These are phyloP conservation scores for Phytophthora foliorum DNA, from an alignment of 352 stramenopile species.

Conservation along the genomic window DNA sequence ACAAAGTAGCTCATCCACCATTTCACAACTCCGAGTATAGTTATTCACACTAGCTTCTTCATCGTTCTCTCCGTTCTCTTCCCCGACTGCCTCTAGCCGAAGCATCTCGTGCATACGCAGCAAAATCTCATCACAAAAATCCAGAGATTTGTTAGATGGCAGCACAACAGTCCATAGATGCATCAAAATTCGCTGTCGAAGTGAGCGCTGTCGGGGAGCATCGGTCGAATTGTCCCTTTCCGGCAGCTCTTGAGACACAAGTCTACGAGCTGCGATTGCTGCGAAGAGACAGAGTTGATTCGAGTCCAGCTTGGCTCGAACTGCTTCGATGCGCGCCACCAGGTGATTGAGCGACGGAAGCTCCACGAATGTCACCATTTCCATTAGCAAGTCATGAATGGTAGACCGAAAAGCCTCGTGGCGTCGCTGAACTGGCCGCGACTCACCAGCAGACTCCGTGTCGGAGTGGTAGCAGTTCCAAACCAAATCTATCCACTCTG, in stretches of 20 bases:
- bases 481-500: constrained; percentile 58
- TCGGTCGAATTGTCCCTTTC: not conserved
- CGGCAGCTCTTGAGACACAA: constrained; percentile 11
- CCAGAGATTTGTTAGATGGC: constrained; percentile 19
- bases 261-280: constrained; percentile 41
- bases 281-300: constrained; percentile 43
- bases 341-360: constrained; percentile 45
- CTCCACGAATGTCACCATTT: constrained; percentile 65
- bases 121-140: constrained; percentile 46
- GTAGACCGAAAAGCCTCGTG: constrained; percentile 58
- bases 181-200: constrained; percentile 48
- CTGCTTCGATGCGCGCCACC: constrained; percentile 32
- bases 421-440: constrained; percentile 34
- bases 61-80: not conserved
- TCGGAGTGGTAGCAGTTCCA: constrained; percentile 61
- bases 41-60: not conserved
- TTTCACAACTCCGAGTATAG: not conserved
- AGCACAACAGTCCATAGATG: constrained; percentile 54
- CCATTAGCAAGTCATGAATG: constrained; percentile 61
- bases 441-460: not conserved
- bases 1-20: constrained; percentile 36
- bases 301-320: constrained; percentile 33
- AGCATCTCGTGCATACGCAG: constrained; percentile 51
- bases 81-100: constrained; percentile 25
- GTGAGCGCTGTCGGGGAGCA: constrained; percentile 7